phyloP scores from a whole-genome alignment of 768 basidiomycete species.

The Glaciozyma martinii region DNA sequence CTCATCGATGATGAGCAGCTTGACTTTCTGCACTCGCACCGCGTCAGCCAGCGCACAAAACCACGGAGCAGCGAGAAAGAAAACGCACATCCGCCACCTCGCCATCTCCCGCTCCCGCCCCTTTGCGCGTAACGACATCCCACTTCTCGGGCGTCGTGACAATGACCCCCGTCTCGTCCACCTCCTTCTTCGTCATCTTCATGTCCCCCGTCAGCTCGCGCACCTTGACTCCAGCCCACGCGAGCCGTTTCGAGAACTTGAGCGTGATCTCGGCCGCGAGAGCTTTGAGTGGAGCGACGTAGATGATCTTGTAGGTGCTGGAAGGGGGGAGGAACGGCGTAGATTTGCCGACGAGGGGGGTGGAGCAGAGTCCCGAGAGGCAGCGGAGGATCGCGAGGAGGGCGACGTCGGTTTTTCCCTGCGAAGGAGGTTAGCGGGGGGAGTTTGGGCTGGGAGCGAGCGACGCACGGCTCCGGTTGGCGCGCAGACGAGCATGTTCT shows the following conservation, averaged over 20 bases:
- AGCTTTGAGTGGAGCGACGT: slow-evolving; percentile 99
- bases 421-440: background rate
- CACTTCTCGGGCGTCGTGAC: slow-evolving; percentile 99
- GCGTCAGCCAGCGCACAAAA: background rate
- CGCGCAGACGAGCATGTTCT: slow-evolving; percentile 91
- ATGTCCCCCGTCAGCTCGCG: slow-evolving; percentile 92
- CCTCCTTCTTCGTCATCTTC: slow-evolving; percentile 90
- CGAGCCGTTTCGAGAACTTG: slow-evolving; percentile 79
- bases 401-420: slow-evolving; percentile 99
- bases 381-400: slow-evolving; percentile 79
- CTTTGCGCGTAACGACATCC: slow-evolving; percentile 95
- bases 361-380: slow-evolving; percentile 12
- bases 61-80: too few relatives aligned
- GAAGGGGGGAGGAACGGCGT: slow-evolving; percentile 31
- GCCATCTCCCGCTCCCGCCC: slow-evolving; percentile 75
- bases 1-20: slow-evolving; percentile 93
- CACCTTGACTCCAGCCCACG: slow-evolving; percentile 78
- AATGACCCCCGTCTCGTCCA: slow-evolving; percentile 90
- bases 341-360: slow-evolving; percentile 6
- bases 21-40: slow-evolving; percentile 56
- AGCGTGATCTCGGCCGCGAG: slow-evolving; percentile 89
- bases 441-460: background rate
- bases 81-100: slow-evolving; percentile 65
- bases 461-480: slow-evolving; percentile 81
- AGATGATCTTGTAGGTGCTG: slow-evolving; percentile 87